Conservation (phyloP, 257 asterid genomes). For the Solanum gracilifrons region DNA sequence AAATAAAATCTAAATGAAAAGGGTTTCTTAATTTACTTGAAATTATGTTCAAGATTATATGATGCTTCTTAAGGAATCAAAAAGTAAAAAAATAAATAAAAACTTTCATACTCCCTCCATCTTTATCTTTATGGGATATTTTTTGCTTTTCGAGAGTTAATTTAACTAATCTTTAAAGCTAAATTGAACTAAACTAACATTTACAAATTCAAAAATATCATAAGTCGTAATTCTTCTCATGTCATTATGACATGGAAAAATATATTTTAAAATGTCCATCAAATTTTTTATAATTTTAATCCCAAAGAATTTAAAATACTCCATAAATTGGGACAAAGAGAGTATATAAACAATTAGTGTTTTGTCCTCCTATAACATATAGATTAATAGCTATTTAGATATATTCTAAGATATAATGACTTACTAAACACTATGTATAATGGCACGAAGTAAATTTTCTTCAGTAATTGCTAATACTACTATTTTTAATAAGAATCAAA, state of each 20-base stretch:
- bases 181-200: neutral
- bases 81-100: neutral
- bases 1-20: too few species aligned
- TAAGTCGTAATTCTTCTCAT: too few species aligned
- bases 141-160: neutral
- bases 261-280: neutral
- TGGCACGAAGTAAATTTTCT: neutral
- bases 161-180: too few species aligned
- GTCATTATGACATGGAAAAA: neutral
- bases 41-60: too few species aligned
- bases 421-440: neutral
- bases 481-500: neutral
- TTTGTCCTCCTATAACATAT: neutral
- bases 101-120: neutral
- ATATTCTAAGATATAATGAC: neutral
- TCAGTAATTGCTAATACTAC: neutral
- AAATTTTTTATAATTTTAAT: neutral
- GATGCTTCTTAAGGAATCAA: neutral
- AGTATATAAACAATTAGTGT: neutral
- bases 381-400: neutral
- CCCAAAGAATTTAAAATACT: neutral
- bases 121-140: too few species aligned
- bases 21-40: neutral
- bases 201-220: neutral
- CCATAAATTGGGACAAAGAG: neutral